Base-by-base conservation (phyloP, 257 asterid species). In the Penstemon newberryi region DNA sequence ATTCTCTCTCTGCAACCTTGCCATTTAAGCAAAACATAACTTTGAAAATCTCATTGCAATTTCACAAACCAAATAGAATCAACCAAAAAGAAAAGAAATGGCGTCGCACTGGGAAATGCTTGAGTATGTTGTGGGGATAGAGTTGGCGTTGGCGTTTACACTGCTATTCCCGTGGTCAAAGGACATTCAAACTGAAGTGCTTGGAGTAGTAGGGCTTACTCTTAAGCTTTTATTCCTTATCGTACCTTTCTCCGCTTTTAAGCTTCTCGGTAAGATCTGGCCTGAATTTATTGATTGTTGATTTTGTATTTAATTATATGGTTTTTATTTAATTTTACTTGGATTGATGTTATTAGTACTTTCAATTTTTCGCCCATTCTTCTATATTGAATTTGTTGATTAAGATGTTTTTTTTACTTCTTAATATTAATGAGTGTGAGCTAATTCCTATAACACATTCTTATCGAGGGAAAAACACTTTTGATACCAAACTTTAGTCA, bases 91-190 rank as follows among this genome's bases (percentile, higher is more conserved):
- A n/a, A n/a, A 9, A 5, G 4, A 6, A 78, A 89, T 91, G 96
- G 96, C 91, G 65, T 68, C 89, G 80, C 96, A 91, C 41, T 91
- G 96, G 97, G 39, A 82, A 78, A 89, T 91, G 41, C 79, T 91
- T 70, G 70, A 87, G 15, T 91, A 85, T 75, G 89, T 87, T 10
- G 97, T 89, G 58, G 97, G 91, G 8, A 96, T 87, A 18, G 98
- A 92, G 79, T 91, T 89, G 3, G 92, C 81, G 18, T 63, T 82
- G 50, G 96, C 98, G 10, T 65, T 87, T 70, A 62, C 85, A 25
- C 56, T 92, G 13, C 89, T 96, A 4, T 60, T 89, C 62, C 98
- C 97, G 60, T 73, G 86, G 39, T 97, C 98, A 0, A 87, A 79
- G 83, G 79, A 87, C 45, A 56, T 92, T 5, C 87, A 81, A 73